phyloP scores from a whole-genome alignment of 495 filamentous ascomycete species.

The Hypoxylon trugodes region DNA sequence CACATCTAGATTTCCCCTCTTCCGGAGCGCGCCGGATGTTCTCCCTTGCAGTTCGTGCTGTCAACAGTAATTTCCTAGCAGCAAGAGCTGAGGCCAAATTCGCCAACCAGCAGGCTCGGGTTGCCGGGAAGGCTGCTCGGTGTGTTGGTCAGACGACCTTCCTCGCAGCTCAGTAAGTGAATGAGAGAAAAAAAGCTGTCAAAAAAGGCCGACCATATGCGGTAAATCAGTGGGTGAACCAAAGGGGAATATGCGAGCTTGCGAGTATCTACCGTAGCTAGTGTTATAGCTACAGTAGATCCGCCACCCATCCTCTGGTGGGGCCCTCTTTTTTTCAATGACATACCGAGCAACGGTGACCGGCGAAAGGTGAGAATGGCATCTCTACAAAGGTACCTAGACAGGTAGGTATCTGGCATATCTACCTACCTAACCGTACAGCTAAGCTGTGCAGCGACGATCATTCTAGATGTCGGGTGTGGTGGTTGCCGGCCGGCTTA shows the following conservation, averaged over 20 bases:
- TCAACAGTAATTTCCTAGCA: conserved; percentile 11
- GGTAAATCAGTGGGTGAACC: conserved; percentile 20
- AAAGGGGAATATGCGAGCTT: conserved; percentile 26
- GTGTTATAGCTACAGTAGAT: conserved; percentile 32
- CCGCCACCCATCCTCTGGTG: conserved; percentile 10
- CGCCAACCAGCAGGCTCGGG: conserved; percentile 27
- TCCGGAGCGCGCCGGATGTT: conserved; percentile 11
- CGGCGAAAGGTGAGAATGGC: conserved; percentile 32
- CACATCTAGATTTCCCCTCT: conserved; percentile 37
- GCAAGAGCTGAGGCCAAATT: conserved; percentile 31
- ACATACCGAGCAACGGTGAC: conserved; percentile 41
- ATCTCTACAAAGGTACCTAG: too few species aligned
- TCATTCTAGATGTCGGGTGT: conserved; percentile 25
- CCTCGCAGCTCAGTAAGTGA: conserved; percentile 11
- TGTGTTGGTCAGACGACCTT: conserved; percentile 28
- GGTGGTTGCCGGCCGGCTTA: conserved; percentile 8
- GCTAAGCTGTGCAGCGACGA: conserved; percentile 31
- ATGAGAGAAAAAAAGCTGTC: conserved; percentile 9
- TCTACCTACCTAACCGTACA: conserved; percentile 26
- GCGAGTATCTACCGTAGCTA: conserved; percentile 39
- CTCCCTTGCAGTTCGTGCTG: conserved; percentile 8
- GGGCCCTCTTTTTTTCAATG: too few species aligned
- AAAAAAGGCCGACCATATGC: conserved; percentile 13
- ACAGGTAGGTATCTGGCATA: too few species aligned
- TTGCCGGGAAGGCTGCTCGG: conserved; percentile 34